Evolutionary conservation across 2,329 filamentous ascomycete genomes (phyloP), one percentile per base, ranked within the genome.

Genomic region (Aureobasidium zeae): DNA sequence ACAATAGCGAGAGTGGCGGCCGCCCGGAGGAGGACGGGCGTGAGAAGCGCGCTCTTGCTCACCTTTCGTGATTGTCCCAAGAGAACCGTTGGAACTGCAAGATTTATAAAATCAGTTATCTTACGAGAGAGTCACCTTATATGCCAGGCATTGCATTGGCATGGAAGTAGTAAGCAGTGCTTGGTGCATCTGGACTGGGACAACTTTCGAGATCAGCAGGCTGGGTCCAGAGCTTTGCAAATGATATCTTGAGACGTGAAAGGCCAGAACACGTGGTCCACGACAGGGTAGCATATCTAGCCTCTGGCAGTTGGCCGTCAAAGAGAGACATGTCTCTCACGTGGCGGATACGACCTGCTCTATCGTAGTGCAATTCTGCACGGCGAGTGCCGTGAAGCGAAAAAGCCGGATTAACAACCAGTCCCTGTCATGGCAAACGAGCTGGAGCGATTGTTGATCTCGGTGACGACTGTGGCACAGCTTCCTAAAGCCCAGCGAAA

Each of bases 301-400:
- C 21, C 29, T 33, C 12, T 26, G 30, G 21, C 39, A 34, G 39
- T 34, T 33, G 30, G 3, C 30, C 30, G 39, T 43, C 39, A 43
- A 13, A 33, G 26, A 34, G 39, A 43, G 29, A 43, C 39, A 43
- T 43, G 39, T 43, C 39, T 43, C 39, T 43, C 24, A 12, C 30
- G 16, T 12, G n/a, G 30, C 39, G 22, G 39, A 17, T 30, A 43
- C 7, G n/a, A 33, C 11, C 34, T 34, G 22, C 39, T 43, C 12
- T 19, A 16, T 10, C 9, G 10, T 11, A 20, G n/a, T n/a, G n/a
- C n/a, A n/a, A n/a, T n/a, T n/a, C 22, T 15, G 30, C 16, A 19
- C 30, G 16, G 9, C 20, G 26, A 34, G 29, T 43, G 39, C 39
- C 39, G 39, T 26, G 30, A 2, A 28, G 1, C 39, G 22, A 26